These are phyloP conservation scores for Aspergillus baeticus DNA, from an alignment of 495 filamentous ascomycete species.

Conservation along the genomic window DNA sequence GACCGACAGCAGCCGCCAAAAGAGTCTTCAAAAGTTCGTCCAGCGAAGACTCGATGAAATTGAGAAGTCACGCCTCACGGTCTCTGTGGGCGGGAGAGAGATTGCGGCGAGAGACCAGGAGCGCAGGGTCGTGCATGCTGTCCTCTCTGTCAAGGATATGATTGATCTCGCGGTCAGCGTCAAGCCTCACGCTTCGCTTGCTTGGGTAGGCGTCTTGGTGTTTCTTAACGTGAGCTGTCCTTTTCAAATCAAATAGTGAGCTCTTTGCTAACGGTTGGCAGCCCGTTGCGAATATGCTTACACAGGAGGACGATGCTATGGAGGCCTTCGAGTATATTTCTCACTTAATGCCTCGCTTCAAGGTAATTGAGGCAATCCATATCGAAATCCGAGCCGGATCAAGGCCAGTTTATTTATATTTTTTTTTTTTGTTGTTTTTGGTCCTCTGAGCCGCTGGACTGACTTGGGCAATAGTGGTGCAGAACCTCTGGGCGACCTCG, in stretches of 20 bases:
- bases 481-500: neutral
- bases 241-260: neutral
- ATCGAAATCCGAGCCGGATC: no score
- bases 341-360: neutral
- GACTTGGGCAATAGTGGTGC: neutral
- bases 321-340: neutral
- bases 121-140: neutral
- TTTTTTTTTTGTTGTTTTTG: neutral
- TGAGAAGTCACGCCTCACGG: neutral
- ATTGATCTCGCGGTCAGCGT: conserved; percentile 15
- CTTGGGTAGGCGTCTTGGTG: conserved; percentile 23
- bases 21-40: neutral
- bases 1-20: neutral
- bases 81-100: neutral
- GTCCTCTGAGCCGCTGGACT: no score
- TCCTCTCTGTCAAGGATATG: conserved; percentile 6
- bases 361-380: neutral
- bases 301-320: neutral
- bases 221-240: neutral
- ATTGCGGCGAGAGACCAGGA: neutral
- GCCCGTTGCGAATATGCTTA: neutral
- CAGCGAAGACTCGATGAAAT: neutral
- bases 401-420: neutral
- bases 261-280: neutral
- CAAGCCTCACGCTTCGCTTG: conserved; percentile 24